Conservation (phyloP, 192 early-diverging fungal species). For the Dispira simplex region DNA sequence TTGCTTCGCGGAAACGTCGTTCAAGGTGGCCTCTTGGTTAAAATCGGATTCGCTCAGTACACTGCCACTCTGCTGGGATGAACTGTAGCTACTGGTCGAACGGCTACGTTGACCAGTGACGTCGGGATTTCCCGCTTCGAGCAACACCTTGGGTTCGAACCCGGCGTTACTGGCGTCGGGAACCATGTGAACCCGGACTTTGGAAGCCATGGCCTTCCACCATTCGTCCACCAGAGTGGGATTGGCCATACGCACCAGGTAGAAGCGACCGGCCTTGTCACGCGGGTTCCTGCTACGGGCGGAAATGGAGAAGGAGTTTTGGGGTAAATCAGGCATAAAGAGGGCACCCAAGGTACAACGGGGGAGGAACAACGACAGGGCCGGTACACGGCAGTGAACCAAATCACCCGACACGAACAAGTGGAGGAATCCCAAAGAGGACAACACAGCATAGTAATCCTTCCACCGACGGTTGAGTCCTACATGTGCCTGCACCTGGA, state of each 20-base stretch:
- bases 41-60: slow-evolving; percentile 7
- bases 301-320: slow-evolving; percentile 7
- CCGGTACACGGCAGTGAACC: slow-evolving; percentile 10
- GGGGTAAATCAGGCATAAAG: slow-evolving; percentile 3
- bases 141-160: background rate
- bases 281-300: background rate
- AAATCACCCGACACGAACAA: slow-evolving; percentile 10
- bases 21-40: background rate
- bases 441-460: slow-evolving; percentile 8
- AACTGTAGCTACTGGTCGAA: background rate
- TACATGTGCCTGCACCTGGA: background rate
- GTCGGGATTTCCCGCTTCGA: background rate
- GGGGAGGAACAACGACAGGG: slow-evolving; percentile 3
- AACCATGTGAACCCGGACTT: slow-evolving; percentile 9
- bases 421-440: slow-evolving; percentile 9
- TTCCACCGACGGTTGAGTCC: slow-evolving; percentile 6
- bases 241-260: background rate
- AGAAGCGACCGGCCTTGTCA: background rate
- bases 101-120: background rate
- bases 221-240: background rate
- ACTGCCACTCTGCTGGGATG: background rate
- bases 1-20: no score
- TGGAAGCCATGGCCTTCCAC: slow-evolving; percentile 8
- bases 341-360: slow-evolving; percentile 10
- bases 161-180: background rate